Base-by-base conservation (phyloP, 208 protist species). In the Leishmania braziliensis region DNA sequence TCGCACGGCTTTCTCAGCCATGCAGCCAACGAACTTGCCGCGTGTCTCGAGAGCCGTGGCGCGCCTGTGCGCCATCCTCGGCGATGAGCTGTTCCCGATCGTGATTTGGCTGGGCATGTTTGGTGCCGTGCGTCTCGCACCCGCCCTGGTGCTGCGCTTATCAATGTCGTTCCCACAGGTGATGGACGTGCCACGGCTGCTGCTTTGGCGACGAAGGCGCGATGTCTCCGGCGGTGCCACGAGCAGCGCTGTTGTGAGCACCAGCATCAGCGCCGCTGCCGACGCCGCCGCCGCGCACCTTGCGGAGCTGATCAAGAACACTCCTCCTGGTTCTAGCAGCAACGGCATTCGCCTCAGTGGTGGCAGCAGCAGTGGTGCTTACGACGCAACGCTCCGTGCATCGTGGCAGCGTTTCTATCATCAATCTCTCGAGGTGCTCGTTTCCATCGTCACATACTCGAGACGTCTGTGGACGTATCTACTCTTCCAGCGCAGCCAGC, bases 161-260 rank as follows among this genome's bases (percentile, higher is more conserved):
- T 81, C 82, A 33, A 85, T 85, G 70, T 43, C 82, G 10, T 23
- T 85, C 60, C 82, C 82, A 43, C 82, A 85, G 72, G 58, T 62
- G 14, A 85, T 85, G 82, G 82, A 85, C 43, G 50, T 85, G 9
- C 82, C 82, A 0, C 71, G 60, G 29, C 82, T 85, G 77, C 76
- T 85, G 82, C 82, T 48, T n/a, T 85, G 82, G 76, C 77, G 77
- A 3, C 76, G 77, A 51, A 48, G 39, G 62, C 63, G 76, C 46
- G 76, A 10, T 16, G 69, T 73, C 69, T 14, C 26, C 36, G 48
- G 66, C 56, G 50, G 53, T 58, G 36, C 56, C 33, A 18, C 39
- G 18, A 68, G 20, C 56, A 39, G 74, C 23, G 23, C 16, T 20
- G 39, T 46, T n/a, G 8, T 29, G 46, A n/a, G 46, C 69, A 18